A percentile compares a stretch with the other conserved stretches of the same genome.
Conservation (phyloP, 2,329 filamentous ascomycete species). For the Purpureocillium lavendulum region DNA sequence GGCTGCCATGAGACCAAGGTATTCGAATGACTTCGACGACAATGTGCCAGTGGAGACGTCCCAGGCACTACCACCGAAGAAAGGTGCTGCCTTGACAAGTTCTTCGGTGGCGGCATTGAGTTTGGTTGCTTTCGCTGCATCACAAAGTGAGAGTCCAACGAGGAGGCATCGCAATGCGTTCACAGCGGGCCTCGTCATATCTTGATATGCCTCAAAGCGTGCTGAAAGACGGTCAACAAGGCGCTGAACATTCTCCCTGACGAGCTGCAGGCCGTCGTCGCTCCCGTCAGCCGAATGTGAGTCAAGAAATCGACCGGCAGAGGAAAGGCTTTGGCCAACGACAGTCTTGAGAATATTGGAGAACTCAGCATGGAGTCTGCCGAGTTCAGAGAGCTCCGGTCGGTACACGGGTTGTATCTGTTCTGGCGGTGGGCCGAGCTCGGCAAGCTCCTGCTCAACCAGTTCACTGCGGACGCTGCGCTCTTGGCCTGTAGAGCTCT, state of each 20-base stretch:
- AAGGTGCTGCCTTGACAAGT: slow-evolving; percentile 42
- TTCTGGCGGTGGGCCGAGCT: slow-evolving; percentile 58
- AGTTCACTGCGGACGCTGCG: slow-evolving; percentile 59
- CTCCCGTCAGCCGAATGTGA: slow-evolving; percentile 10
- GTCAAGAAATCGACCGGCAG: slow-evolving; percentile 18
- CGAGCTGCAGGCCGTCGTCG: slow-evolving; percentile 35
- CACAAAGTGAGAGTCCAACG: slow-evolving; percentile 61
- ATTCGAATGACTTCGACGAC: slow-evolving; percentile 29
- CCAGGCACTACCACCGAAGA: slow-evolving; percentile 41
- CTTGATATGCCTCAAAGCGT: slow-evolving; percentile 72
- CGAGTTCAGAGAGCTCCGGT: slow-evolving; percentile 58
- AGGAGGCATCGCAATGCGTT: slow-evolving; percentile 74
- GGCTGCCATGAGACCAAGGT: slow-evolving; percentile 26
- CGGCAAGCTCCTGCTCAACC: slow-evolving; percentile 51
- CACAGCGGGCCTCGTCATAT: slow-evolving; percentile 70
- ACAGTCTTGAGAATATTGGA: slow-evolving; percentile 63
- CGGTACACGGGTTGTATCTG: slow-evolving; percentile 61
- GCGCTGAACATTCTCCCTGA: slow-evolving; percentile 52
- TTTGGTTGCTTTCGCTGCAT: slow-evolving; percentile 32
- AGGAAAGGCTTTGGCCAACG: slow-evolving; percentile 36
- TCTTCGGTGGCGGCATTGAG: slow-evolving; percentile 22
- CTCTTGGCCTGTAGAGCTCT: slow-evolving; percentile 56
- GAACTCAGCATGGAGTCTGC: slow-evolving; percentile 74
- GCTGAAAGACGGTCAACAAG: slow-evolving; percentile 62
- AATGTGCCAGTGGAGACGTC: slow-evolving; percentile 11